These are phyloP conservation scores for Curvularia sp. DNA, from an alignment of 2,329 filamentous ascomycete species.

Conservation along the genomic window DNA sequence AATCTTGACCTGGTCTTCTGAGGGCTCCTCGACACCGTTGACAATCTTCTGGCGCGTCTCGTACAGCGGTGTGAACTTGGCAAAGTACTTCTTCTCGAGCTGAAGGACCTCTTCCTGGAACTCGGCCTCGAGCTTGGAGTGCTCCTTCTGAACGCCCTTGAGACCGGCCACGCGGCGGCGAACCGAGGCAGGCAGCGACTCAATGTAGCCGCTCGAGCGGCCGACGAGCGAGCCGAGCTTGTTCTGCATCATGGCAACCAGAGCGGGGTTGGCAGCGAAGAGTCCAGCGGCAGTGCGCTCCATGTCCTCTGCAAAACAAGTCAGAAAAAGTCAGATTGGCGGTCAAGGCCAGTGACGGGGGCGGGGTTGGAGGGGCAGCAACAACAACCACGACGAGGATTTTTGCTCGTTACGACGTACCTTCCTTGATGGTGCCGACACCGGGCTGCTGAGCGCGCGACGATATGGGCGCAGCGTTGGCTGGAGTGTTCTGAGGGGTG, in stretches of 20 bases:
- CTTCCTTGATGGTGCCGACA: conserved; percentile 95
- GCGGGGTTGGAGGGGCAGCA: conserved; percentile 43
- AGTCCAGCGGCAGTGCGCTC: conserved; percentile 89
- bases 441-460: conserved; percentile 96
- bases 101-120: conserved; percentile 98
- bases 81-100: conserved; percentile 99
- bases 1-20: conserved; percentile 82
- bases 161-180: conserved; percentile 92
- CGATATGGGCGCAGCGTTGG: conserved; percentile 93
- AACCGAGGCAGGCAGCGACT: conserved; percentile 87
- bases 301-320: conserved; percentile 73
- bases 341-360: conserved; percentile 38
- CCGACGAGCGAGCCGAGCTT: conserved; percentile 93
- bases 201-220: conserved; percentile 95
- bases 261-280: conserved; percentile 92
- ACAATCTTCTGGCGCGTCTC: conserved; percentile 92
- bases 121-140: conserved; percentile 96
- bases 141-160: conserved; percentile 98
- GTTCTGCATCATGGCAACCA: conserved; percentile 97
- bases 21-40: conserved; percentile 85
- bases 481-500: conserved; percentile 97
- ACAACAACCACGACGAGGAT: conserved; percentile 1
- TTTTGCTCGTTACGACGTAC: conserved; percentile 59
- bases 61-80: conserved; percentile 97
- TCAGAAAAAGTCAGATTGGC: conserved; percentile 46